phyloP scores from a whole-genome alignment of 1,139 yeast species.

The Zygotorulaspora mrakii region DNA sequence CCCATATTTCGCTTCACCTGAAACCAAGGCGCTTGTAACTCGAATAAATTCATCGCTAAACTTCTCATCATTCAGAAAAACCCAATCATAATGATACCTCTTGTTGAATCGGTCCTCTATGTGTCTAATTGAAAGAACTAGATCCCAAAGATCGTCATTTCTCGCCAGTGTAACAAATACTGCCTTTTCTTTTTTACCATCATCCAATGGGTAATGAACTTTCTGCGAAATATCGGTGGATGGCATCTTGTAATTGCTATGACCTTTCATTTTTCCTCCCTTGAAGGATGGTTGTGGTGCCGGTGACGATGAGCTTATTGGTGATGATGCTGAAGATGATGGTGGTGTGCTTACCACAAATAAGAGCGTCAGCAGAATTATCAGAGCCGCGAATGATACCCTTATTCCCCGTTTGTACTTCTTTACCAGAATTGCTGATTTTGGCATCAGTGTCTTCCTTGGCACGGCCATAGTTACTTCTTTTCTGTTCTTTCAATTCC shows the following conservation, averaged over 20 bases:
- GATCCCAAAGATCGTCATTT: conserved; percentile 59
- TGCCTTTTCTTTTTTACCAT: conserved; percentile 50
- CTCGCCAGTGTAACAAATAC: conserved; percentile 74
- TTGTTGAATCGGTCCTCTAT: conserved; percentile 74
- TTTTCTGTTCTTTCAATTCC: too few species aligned
- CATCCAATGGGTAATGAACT: conserved; percentile 32
- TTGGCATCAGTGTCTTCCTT: conserved; percentile 34
- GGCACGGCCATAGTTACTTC: conserved; percentile 17
- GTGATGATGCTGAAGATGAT: too few species aligned
- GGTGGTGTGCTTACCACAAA: conserved; percentile 24
- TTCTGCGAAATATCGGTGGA: conserved; percentile 31
- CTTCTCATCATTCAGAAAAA: conserved; percentile 55
- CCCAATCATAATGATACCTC: conserved; percentile 63
- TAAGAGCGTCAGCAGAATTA: conserved; percentile 27
- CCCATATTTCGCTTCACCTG: conserved; percentile 46
- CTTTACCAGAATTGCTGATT: conserved; percentile 32
- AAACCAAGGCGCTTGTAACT: conserved; percentile 38
- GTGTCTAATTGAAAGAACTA: conserved; percentile 59
- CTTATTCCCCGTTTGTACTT: conserved; percentile 29
- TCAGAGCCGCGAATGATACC: conserved; percentile 25
- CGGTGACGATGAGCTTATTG: too few species aligned
- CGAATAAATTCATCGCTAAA: conserved; percentile 45
- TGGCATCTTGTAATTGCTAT: conserved; percentile 24
- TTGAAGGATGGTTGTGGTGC: too few species aligned
- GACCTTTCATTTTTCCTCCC: conserved; percentile 2